Evolutionary conservation across 163 green algal genomes (phyloP), one percentile per base, ranked within the genome.

Genomic region (Botryococcus braunii): DNA sequence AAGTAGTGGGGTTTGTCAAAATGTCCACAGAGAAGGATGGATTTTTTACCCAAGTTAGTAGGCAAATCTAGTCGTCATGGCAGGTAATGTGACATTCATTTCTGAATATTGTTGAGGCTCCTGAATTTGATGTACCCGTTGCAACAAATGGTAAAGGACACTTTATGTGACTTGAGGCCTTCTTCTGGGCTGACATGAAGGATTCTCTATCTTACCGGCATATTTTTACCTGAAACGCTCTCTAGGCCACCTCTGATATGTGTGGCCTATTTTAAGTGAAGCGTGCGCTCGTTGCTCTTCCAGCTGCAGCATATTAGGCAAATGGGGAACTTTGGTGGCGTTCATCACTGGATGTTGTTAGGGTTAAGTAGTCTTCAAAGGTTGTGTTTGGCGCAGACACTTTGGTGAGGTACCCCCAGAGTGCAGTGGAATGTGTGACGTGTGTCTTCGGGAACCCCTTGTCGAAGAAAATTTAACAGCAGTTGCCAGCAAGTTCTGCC

Each of bases 361-460:
- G 43, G 43, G 13, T 13, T 17, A 27, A 27, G 43, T 27, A 17
- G 13, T 52, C 43, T 52, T 52, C 13, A 52, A 17, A 52, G 13
- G 43, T 13, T 52, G 13, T 52, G 43, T 17, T 46, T 9, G 41
- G 23, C 65, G 75, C 71, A 73, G 69, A 34, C 79, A 88, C 71
- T 88, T 88, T 71, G 74, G 58, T 11, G 82, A 88, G 74, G 49
- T 69, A 8, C 72, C 77, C 0, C 57, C 76, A 9, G 52, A 59
- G 0, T 88, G 81, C 69, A 64, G 34, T 36, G 52, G 39, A 62
- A 76, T 68, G 50, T 85, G 79, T 63, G 79, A 82, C 65, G 46
- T 68, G 13, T 85, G 79, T 56, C 40, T 37, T 2, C 49, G 37
- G 17, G 27, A 34, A 3, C 27, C 31, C 1, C 25, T 47, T 13